Evolutionary conservation across 805 yeast genomes (phyloP).

Genomic region (Jamesozyma piceae): DNA sequence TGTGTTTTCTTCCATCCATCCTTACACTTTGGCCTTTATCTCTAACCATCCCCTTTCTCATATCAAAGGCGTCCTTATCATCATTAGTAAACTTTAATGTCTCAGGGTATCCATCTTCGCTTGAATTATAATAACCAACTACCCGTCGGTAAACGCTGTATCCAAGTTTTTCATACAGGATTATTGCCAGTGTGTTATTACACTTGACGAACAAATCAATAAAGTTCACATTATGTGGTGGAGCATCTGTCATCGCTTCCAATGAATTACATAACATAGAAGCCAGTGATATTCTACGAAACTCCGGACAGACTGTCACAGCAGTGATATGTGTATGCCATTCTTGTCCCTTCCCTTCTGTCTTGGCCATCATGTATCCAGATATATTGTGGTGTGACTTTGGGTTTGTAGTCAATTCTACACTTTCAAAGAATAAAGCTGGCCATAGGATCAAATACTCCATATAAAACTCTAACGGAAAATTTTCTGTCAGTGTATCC

Average conservation of each 20-base stretch:
- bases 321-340: constrained; percentile 98
- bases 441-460: constrained; percentile 87
- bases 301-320: constrained; percentile 76
- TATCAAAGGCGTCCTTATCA: constrained; percentile 77
- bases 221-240: constrained; percentile 74
- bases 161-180: constrained; percentile 77
- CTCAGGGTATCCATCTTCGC: constrained; percentile 36
- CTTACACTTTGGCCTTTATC: constrained; percentile 48
- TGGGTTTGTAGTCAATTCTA: constrained; percentile 35
- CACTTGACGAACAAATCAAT: constrained; percentile 88
- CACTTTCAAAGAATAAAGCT: constrained; percentile 70
- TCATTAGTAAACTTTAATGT: constrained; percentile 45
- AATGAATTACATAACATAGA: constrained; percentile 65
- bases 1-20: constrained; percentile 47
- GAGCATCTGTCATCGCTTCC: constrained; percentile 63
- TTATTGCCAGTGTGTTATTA: constrained; percentile 69
- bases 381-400: constrained; percentile 26
- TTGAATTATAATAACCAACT: constrained; percentile 70
- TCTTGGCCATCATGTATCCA: constrained; percentile 91
- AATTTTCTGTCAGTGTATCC: constrained; percentile 88
- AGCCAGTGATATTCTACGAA: constrained; percentile 80
- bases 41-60: constrained; percentile 57
- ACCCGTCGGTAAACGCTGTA: constrained; percentile 81
- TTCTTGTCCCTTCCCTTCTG: constrained; percentile 75
- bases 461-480: constrained; percentile 71